Evolutionary conservation across 192 early-diverging fungal genomes (phyloP).

Genomic region (Backusella sp.): DNA sequence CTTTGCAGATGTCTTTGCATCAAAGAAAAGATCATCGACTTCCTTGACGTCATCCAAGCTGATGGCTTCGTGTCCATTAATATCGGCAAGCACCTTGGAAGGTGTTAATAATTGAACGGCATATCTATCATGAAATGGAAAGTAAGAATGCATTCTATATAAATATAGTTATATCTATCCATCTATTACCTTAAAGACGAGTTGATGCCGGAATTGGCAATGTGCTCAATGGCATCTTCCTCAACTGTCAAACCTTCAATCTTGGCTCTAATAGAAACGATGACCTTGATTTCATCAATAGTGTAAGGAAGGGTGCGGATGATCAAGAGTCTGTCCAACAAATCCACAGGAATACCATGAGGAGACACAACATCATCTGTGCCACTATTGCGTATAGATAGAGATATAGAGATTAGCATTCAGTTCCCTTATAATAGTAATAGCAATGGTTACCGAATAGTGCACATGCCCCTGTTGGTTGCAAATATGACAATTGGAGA

Average conservation of each 20-base stretch:
- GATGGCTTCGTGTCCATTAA: slow-evolving; percentile 83
- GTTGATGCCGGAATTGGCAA: slow-evolving; percentile 84
- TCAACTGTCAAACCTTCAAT: slow-evolving; percentile 80
- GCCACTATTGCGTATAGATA: slow-evolving; percentile 51
- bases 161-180: background rate
- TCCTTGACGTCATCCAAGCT: slow-evolving; percentile 86
- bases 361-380: slow-evolving; percentile 77
- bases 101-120: slow-evolving; percentile 95
- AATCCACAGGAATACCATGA: slow-evolving; percentile 96
- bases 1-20: slow-evolving; percentile 81
- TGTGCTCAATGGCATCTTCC: slow-evolving; percentile 72
- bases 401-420: background rate
- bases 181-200: slow-evolving; percentile 76
- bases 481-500: slow-evolving; percentile 98
- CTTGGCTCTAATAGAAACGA: slow-evolving; percentile 92
- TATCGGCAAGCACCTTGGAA: slow-evolving; percentile 80
- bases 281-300: slow-evolving; percentile 83
- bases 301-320: slow-evolving; percentile 94
- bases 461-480: slow-evolving; percentile 68
- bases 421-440: background rate
- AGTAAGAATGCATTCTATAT: background rate
- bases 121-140: slow-evolving; percentile 52
- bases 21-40: slow-evolving; percentile 82
- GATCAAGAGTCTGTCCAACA: slow-evolving; percentile 94
- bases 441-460: slow-evolving; percentile 24